Evolutionary conservation across 2,329 filamentous ascomycete species (phyloP).

Genomic region (Arthrobotrys iridis): DNA sequence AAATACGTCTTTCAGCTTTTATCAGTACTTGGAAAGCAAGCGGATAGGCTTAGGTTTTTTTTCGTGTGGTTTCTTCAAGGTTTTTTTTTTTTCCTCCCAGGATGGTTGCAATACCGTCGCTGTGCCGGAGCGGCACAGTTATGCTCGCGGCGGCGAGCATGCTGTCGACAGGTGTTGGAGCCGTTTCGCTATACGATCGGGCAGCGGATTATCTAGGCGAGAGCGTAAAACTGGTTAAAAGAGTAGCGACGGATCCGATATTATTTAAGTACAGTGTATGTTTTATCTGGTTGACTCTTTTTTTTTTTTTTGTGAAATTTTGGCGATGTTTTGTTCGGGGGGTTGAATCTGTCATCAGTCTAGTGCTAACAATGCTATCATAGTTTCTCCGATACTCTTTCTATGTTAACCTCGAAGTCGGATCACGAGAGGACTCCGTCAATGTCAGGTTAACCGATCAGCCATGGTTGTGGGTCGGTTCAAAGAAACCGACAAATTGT

Average conservation of each 20-base stretch:
- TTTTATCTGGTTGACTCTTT: neutral
- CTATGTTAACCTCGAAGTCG: slow-evolving; percentile 31
- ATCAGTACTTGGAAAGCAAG: neutral
- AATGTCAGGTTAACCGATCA: slow-evolving; percentile 40
- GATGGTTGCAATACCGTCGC: slow-evolving; percentile 32
- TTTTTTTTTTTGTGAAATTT: neutral
- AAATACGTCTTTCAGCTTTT: neutral
- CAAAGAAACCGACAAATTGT: slow-evolving; percentile 26
- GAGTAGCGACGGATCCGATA: slow-evolving; percentile 36
- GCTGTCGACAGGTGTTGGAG: slow-evolving; percentile 13
- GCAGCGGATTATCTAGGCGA: slow-evolving; percentile 24
- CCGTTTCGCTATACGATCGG: slow-evolving; percentile 22
- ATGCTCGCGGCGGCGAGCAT: slow-evolving; percentile 22
- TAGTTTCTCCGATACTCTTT: slow-evolving; percentile 38
- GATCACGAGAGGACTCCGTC: slow-evolving; percentile 30
- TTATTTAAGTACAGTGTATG: slow-evolving; percentile 42
- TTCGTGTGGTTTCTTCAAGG: neutral
- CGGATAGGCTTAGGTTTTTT: neutral
- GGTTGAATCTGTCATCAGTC: neutral
- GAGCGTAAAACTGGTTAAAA: slow-evolving; percentile 29
- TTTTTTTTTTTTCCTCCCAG: neutral
- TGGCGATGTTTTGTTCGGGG: neutral
- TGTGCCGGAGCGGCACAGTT: neutral
- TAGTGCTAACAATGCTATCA: neutral
- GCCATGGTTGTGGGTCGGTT: slow-evolving; percentile 45